These are phyloP conservation scores for Solanum bulbocastanum DNA, from an alignment of 257 asterid genomes.

Conservation along the genomic window DNA sequence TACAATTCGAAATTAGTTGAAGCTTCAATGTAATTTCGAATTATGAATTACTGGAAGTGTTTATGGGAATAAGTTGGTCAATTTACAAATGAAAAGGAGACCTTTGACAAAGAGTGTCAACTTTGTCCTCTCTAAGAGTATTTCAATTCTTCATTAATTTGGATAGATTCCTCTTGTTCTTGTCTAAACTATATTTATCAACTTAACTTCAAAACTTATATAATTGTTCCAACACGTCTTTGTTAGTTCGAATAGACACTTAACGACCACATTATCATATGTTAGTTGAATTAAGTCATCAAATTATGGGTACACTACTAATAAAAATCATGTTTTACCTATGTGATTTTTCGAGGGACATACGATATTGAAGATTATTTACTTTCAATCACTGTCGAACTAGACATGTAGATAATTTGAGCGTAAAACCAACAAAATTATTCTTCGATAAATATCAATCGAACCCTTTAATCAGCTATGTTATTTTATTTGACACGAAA, in stretches of 20 bases:
- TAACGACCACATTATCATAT: too few relatives aligned
- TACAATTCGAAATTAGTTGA: too few relatives aligned
- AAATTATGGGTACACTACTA: background rate
- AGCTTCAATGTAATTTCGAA: background rate
- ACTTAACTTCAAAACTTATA: too few relatives aligned
- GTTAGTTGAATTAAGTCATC: background rate
- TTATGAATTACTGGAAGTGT: background rate
- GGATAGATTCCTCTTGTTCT: too few relatives aligned
- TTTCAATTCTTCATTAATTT: too few relatives aligned
- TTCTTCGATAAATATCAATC: background rate
- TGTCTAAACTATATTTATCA: too few relatives aligned
- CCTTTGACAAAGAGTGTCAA: background rate
- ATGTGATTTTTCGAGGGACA: background rate
- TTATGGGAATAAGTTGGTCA: background rate
- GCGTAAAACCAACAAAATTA: too few relatives aligned
- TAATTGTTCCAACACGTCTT: too few relatives aligned
- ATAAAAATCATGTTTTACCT: background rate
- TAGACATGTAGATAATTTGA: background rate
- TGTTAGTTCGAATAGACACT: too few relatives aligned
- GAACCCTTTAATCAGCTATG: fast-evolving
- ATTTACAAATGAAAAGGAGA: background rate
- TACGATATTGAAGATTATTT: background rate
- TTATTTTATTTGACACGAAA: background rate
- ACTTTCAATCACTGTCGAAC: too few relatives aligned
- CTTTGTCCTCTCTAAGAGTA: background rate